These are phyloP conservation scores for Fremontodendron californicum DNA, from an alignment of 345 rosid genomes.

Conservation along the genomic window DNA sequence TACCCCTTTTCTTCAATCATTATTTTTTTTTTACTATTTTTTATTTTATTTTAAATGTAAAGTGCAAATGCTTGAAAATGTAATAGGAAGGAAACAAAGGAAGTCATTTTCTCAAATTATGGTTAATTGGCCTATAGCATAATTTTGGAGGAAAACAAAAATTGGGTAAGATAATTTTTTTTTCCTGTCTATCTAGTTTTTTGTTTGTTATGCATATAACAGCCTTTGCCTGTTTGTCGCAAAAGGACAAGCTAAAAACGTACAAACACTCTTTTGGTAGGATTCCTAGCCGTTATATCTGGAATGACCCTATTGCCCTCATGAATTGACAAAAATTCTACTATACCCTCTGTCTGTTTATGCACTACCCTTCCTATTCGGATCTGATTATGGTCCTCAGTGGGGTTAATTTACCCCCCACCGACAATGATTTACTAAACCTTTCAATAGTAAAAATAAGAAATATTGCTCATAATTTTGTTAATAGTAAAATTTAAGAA, in stretches of 20 bases:
- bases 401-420: constrained; percentile 1
- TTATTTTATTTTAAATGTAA: background rate
- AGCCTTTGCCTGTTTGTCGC: background rate
- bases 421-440: background rate
- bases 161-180: no score
- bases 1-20: background rate
- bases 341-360: constrained; percentile 11
- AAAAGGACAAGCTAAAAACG: constrained; percentile 13
- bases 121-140: background rate
- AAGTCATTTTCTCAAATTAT: background rate
- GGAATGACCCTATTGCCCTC: constrained; percentile 22
- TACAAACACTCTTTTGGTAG: background rate
- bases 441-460: background rate
- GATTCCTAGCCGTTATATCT: constrained; percentile 26
- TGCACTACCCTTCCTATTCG: background rate
- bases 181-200: no score
- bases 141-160: background rate
- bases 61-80: background rate
- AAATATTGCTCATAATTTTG: background rate
- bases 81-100: background rate
- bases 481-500: no score
- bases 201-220: background rate
- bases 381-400: constrained; percentile 12
- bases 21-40: background rate
- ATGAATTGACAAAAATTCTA: constrained; percentile 20